Base-by-base conservation (phyloP, 2,329 filamentous ascomycete species). In the Xylaria sp. region DNA sequence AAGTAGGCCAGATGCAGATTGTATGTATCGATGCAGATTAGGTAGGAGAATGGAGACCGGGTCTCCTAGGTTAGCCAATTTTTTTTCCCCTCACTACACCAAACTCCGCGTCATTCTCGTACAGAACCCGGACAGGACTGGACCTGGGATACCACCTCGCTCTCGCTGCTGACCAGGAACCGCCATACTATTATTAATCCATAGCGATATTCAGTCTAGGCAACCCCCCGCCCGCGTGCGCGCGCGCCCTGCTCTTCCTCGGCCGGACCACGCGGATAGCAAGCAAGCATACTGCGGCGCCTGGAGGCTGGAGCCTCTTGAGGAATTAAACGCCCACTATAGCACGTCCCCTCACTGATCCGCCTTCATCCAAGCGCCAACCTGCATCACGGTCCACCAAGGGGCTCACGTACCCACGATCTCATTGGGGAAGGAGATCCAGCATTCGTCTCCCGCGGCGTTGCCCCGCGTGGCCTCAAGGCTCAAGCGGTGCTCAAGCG, bases 301-400 rank as follows among this genome's bases (percentile, higher is more conserved):
- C 13, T 35, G 31, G 7, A 7, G 13, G 31, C 40, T 52, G 21
- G 11, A 59, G 44, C 46, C 53, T 48, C 29, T 54, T 29, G 29
- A 46, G 38, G 31, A 47, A 48, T 58, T 58, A 62, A 58, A 58
- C 62, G 62, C 62, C 62, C 33, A 33, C 15, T 44, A 47, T 55
- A 17, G 33, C 52, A n/a, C 51, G 15, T 15, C 19, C 47, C 47
- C 47, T 25, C 40, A 13, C 40, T 38, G 44, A 3, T 37, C 41
- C 58, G 53, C 41, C 62, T 44, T 57, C 61, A 54, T 55, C 54
- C 58, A 64, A 54, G 60, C 63, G 63, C 63, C 60, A 54, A 56
- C 63, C 48, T 59, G 61, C 63, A 66, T 64, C 63, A 54, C 61
- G 63, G 59, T 66, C 60, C 63, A 66, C 63, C 53, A 15, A 31